phyloP scores from a whole-genome alignment of 768 basidiomycete species.

The Tulasnella sp. region DNA sequence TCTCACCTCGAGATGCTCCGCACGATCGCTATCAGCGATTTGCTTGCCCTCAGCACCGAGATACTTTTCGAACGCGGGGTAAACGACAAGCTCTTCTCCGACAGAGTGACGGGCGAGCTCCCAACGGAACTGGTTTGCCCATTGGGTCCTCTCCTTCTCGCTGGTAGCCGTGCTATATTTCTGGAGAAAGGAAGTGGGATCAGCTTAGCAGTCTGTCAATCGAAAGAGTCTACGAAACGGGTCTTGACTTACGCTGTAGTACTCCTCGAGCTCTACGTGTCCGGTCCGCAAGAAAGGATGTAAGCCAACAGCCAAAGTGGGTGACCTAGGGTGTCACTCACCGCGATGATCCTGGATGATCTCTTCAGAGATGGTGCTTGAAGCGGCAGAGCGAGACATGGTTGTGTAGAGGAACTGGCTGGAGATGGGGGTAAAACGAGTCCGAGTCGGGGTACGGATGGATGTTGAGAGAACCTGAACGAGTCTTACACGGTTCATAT shows the following conservation, averaged over 20 bases:
- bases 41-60: conserved; percentile 51
- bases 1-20: conserved; percentile 50
- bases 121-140: conserved; percentile 57
- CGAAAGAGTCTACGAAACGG: neutral
- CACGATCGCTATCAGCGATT: conserved; percentile 55
- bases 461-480: neutral
- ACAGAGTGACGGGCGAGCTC: conserved; percentile 49
- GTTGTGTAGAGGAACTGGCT: neutral
- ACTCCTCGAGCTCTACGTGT: conserved; percentile 25
- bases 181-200: neutral
- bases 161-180: conserved; percentile 6
- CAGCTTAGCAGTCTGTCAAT: neutral
- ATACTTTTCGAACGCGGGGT: conserved; percentile 58
- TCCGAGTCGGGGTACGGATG: neutral
- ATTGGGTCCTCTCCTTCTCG: conserved; percentile 42
- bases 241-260: neutral
- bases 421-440: neutral
- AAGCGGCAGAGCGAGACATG: conserved; percentile 7
- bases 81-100: conserved; percentile 61
- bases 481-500: neutral
- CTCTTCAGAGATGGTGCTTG: conserved; percentile 14
- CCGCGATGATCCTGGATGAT: conserved; percentile 29
- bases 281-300: neutral
- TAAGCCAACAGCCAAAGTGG: neutral
- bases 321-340: neutral